phyloP scores from a whole-genome alignment of 2,329 filamentous ascomycete species.

The Phialophora macrospora region DNA sequence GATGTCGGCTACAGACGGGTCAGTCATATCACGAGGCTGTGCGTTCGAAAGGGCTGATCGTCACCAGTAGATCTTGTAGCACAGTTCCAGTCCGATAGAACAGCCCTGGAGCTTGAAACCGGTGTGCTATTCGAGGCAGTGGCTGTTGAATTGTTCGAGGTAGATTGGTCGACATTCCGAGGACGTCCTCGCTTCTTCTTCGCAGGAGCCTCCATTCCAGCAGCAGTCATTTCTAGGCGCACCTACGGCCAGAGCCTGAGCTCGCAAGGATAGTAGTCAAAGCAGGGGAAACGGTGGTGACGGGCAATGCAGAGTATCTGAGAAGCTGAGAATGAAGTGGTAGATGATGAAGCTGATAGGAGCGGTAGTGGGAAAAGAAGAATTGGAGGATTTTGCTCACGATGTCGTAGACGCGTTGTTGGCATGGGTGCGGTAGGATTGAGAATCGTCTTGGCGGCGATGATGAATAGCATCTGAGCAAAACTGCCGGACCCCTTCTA shows the following conservation, averaged over 20 bases:
- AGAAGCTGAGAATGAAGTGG: background rate
- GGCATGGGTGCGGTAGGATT: background rate
- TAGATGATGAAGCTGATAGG: background rate
- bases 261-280: background rate
- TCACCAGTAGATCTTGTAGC: background rate
- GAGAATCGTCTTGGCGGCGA: background rate
- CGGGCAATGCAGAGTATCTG: background rate
- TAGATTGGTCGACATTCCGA: background rate
- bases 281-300: background rate
- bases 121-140: background rate
- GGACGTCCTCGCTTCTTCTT: conserved; percentile 1
- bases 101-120: background rate
- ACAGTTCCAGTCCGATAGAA: background rate
- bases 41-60: background rate
- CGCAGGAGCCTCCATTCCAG: background rate
- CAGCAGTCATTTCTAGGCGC: background rate
- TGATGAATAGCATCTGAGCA: background rate
- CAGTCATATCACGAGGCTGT: conserved; percentile 3
- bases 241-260: background rate
- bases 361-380: background rate
- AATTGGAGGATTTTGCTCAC: background rate
- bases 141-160: background rate
- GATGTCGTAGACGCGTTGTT: background rate
- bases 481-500: background rate
- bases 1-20: conserved; percentile 1